Conservation (phyloP, 352 stramenopile genomes). For the Phytophthora rubi region DNA sequence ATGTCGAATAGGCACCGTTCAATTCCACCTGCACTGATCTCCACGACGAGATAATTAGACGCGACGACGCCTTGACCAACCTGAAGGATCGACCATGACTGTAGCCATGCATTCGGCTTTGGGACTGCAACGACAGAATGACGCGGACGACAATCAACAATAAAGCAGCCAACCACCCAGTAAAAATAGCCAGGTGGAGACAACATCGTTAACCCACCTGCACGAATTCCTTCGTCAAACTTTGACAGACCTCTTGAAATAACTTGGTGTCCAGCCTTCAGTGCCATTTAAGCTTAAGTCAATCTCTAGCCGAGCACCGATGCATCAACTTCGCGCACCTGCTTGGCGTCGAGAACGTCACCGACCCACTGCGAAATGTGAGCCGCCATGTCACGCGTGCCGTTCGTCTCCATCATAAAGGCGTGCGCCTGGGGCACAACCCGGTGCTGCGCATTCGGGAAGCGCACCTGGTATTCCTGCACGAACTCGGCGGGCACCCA, state of each 20-base stretch:
- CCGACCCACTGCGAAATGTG: conserved; percentile 67
- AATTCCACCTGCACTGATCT: conserved; percentile 8
- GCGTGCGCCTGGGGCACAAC: conserved; percentile 65
- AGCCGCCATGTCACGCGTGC: conserved; percentile 67
- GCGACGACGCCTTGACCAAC: background rate
- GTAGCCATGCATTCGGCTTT: background rate
- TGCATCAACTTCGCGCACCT: conserved; percentile 28
- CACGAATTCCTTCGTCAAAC: too few species aligned
- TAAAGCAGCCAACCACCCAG: too few species aligned
- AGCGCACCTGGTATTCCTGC: conserved; percentile 60
- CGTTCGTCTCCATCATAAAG: conserved; percentile 81
- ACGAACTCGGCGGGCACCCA: conserved; percentile 72
- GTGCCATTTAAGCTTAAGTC: too few species aligned
- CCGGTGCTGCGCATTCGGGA: conserved; percentile 50
- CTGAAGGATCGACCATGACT: background rate
- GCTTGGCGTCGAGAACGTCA: conserved; percentile 39
- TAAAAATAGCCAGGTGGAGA: too few species aligned
- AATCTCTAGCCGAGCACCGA: background rate
- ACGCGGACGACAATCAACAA: too few species aligned
- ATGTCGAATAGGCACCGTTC: conserved; percentile 4
- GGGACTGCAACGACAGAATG: too few species aligned
- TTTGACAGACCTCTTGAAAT: too few species aligned
- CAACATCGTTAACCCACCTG: too few species aligned
- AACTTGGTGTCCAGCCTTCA: too few species aligned
- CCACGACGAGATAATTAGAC: background rate